phyloP scores from a whole-genome alignment of 768 basidiomycete genomes.

The Hygrocybe coccinea region DNA sequence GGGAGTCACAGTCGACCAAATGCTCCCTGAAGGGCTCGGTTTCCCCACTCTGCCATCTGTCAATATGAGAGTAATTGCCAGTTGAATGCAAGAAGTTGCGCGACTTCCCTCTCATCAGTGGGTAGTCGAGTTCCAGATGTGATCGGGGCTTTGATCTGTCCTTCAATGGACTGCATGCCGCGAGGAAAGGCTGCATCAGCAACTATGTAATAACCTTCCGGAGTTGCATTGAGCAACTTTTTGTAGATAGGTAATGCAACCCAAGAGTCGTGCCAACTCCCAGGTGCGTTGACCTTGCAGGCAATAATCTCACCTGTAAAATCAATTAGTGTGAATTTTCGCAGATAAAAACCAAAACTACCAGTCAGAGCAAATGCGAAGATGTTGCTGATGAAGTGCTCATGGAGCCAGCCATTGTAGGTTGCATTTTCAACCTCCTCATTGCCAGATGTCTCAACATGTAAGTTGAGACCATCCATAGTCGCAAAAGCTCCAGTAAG shows the following conservation, averaged over 20 bases:
- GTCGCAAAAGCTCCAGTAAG: slow-evolving; percentile 37
- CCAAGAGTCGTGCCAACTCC: slow-evolving; percentile 42
- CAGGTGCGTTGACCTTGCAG: slow-evolving; percentile 33
- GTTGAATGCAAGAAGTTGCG: slow-evolving; percentile 27
- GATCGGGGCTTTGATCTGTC: slow-evolving; percentile 33
- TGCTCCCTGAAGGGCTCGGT: slow-evolving; percentile 39
- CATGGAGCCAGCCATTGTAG: slow-evolving; percentile 42
- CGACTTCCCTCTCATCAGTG: slow-evolving; percentile 15
- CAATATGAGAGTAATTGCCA: slow-evolving; percentile 39
- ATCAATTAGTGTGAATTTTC: not conserved
- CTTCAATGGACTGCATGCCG: slow-evolving; percentile 14
- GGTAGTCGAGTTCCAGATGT: slow-evolving; percentile 29
- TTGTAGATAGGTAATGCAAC: slow-evolving; percentile 39
- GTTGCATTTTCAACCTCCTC: slow-evolving; percentile 40
- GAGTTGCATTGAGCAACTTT: slow-evolving; percentile 21
- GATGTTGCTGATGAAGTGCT: slow-evolving; percentile 35
- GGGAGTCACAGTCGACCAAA: slow-evolving; percentile 44
- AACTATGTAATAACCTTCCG: slow-evolving; percentile 33
- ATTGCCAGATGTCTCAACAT: slow-evolving; percentile 32
- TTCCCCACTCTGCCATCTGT: slow-evolving; percentile 53
- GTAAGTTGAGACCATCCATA: slow-evolving; percentile 39
- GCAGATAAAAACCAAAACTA: not conserved
- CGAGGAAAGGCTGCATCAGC: slow-evolving; percentile 40
- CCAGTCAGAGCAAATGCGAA: slow-evolving; percentile 28
- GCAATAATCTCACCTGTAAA: slow-evolving; percentile 33